Evolutionary conservation across 495 filamentous ascomycete species (phyloP), one percentile per base, ranked within the genome.

Genomic region (Xylaria bambusicola): DNA sequence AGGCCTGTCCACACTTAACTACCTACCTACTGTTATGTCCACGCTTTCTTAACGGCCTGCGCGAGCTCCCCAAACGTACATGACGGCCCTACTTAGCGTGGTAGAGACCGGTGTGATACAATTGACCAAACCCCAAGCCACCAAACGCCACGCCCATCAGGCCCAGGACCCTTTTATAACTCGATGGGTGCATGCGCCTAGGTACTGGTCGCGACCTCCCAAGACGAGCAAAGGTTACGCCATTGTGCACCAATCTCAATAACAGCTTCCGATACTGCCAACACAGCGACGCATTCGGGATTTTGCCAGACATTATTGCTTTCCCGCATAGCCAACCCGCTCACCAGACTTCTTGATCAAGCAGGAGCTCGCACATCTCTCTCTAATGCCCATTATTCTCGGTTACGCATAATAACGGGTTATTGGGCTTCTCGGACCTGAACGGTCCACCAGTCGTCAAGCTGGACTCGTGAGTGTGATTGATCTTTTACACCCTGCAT

Each of bases 371-470:
- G 54, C 40, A 31, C 27, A 38, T 31, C 56, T 50, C 42, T 62
- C 53, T 66, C 60, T 52, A 62, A 56, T 65, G 63, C 54, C 58
- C 65, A 53, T 51, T 27, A 31, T 61, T 36, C 55, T 64, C 53
- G 50, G 57, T 48, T 52, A 52, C 58, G 50, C n/a, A 62, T 46
- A 64, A 52, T 26, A 64, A 53, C 63, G 57, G 56, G 56, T 58
- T 58, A 54, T 64, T 53, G 62, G 46, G 65, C 65, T 52, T 58
- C 45, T 26, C 59, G 66, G 68, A 61, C 65, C 68, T 17, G 52
- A 40, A 31, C 47, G 68, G 68, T 66, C 68, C 68, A 35, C 68
- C 68, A 66, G 66, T 61, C 61, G 66, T 71, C 68, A 71, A 71
- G 66, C 61, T 71, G 68, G 68, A 71, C 24, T 68, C 68, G 68